A percentile compares a stretch with the other conserved stretches of the same genome.
Evolutionary conservation across 129 eudicot species (phyloP).

Genomic region (Flaveria bidentis): DNA sequence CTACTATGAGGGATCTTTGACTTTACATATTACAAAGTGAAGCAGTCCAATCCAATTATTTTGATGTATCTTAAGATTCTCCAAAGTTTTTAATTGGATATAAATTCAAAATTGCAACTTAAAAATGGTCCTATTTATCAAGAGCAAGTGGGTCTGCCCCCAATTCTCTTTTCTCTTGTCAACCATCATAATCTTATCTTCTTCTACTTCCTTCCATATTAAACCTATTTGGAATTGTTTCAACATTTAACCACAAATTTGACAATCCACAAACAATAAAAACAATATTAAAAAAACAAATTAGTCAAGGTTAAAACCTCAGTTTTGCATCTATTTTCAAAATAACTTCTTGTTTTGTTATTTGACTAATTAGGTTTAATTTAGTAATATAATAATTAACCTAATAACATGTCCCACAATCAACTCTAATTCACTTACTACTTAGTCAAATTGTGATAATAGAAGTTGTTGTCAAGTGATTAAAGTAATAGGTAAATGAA

Average conservation of each 20-base stretch:
- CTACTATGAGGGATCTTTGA: constrained; percentile 45
- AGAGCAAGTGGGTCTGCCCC: constrained; percentile 57
- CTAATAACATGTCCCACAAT: background rate
- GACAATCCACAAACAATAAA: background rate
- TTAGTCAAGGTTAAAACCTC: background rate
- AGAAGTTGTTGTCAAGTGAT: constrained; percentile 15
- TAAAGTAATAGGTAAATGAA: constrained; percentile 25
- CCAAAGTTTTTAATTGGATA: constrained; percentile 12
- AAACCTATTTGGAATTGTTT: constrained; percentile 32
- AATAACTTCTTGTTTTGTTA: too few relatives aligned
- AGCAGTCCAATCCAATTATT: constrained; percentile 30
- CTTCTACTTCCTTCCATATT: constrained; percentile 37
- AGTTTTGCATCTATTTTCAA: background rate
- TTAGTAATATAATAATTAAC: background rate
- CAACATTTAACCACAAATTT: background rate
- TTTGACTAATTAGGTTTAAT: background rate
- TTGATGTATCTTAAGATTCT: constrained; percentile 34
- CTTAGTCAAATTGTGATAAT: constrained; percentile 17
- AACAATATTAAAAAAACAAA: background rate
- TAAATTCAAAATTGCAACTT: constrained; percentile 26
- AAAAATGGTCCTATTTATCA: constrained; percentile 40
- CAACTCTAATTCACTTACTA: constrained; percentile 9
- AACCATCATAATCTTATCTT: constrained; percentile 65
- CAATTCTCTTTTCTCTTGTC: constrained; percentile 34
- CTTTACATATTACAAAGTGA: constrained; percentile 49